These are phyloP conservation scores for Kurtzmaniella quercitrusa DNA, from an alignment of 1,139 yeast genomes.

Conservation along the genomic window DNA sequence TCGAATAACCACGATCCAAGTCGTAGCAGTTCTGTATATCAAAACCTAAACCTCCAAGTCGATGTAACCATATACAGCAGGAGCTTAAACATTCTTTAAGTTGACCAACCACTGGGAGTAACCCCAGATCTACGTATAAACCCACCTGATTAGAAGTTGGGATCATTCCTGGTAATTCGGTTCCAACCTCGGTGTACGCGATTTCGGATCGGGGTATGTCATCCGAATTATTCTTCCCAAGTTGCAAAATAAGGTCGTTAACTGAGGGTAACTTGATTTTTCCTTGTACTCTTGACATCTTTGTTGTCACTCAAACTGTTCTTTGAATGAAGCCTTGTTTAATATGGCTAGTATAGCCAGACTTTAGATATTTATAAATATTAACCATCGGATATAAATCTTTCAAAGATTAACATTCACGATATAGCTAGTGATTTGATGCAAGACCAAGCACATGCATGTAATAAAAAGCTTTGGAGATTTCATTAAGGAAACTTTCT, in stretches of 20 bases:
- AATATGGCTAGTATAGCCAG: no score
- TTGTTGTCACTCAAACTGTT: no score
- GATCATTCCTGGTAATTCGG: background rate
- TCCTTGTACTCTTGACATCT: no score
- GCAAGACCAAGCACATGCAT: background rate
- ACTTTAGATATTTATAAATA: background rate
- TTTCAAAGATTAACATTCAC: background rate
- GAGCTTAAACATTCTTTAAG: background rate
- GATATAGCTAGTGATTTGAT: background rate
- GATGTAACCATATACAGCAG: background rate
- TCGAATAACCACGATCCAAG: no score
- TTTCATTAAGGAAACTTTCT: background rate
- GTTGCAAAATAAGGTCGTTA: background rate
- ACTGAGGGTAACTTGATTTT: slow-evolving; percentile 1
- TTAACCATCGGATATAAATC: background rate
- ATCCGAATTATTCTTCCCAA: background rate
- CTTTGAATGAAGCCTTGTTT: no score
- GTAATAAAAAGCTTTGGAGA: background rate
- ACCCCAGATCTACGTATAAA: background rate
- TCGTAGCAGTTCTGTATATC: background rate
- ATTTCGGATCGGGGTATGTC: background rate
- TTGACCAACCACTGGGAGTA: background rate
- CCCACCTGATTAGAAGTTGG: background rate
- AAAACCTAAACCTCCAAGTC: background rate
- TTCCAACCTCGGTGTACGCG: background rate